These are phyloP conservation scores for Lentithecium fluviatile DNA, from an alignment of 495 filamentous ascomycete species.

Conservation along the genomic window DNA sequence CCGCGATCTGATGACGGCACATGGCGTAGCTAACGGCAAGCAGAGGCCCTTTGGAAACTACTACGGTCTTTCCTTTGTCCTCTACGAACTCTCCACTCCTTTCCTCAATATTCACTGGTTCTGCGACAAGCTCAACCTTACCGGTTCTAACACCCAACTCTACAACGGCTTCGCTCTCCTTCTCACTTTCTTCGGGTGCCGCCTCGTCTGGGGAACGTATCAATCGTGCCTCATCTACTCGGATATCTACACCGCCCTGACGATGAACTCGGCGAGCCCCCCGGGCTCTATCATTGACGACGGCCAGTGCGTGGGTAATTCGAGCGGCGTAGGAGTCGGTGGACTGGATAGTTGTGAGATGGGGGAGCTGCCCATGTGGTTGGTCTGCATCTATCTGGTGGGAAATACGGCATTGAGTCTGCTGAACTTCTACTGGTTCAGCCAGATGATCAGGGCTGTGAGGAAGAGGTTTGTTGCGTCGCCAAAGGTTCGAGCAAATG, in stretches of 20 bases:
- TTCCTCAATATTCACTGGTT: conserved; percentile 82
- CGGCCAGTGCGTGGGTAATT: conserved; percentile 12
- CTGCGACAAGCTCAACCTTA: conserved; percentile 92
- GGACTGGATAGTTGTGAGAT: neutral
- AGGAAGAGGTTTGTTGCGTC: conserved; percentile 68
- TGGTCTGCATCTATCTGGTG: conserved; percentile 69
- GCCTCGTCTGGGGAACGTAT: conserved; percentile 74
- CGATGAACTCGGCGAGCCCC: neutral
- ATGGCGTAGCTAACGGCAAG: neutral
- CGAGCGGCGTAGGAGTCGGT: neutral
- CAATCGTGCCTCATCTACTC: conserved; percentile 22
- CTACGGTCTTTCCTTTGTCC: conserved; percentile 85
- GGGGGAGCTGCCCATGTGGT: conserved; percentile 67
- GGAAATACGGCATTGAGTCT: conserved; percentile 78
- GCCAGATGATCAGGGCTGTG: conserved; percentile 91
- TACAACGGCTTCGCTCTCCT: conserved; percentile 79
- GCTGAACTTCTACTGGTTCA: conserved; percentile 94
- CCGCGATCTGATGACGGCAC: neutral
- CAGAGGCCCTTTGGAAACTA: conserved; percentile 92
- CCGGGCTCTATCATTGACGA: conserved; percentile 6
- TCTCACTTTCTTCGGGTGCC: conserved; percentile 76
- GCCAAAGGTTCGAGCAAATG: neutral
- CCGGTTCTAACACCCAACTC: conserved; percentile 76
- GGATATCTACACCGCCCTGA: conserved; percentile 28
- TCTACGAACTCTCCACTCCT: conserved; percentile 77